These are phyloP conservation scores for Xenosphaeropsis pyriputrescens DNA, from an alignment of 2,329 filamentous ascomycete genomes.

Conservation along the genomic window DNA sequence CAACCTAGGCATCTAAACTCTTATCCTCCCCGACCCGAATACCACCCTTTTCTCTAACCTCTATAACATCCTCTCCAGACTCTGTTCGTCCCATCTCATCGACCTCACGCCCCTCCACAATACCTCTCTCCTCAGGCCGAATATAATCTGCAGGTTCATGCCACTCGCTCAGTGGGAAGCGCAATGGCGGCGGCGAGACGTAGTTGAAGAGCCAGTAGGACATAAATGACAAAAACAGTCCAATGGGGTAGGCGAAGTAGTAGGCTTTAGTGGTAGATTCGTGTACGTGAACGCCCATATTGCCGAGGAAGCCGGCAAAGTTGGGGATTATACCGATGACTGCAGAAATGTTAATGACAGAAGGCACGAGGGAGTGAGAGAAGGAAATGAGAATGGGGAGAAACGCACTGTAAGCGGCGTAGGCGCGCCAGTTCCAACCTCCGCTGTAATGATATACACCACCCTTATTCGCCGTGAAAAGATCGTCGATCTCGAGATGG, in stretches of 20 bases:
- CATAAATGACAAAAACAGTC: slow-evolving; percentile 26
- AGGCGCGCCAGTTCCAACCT: slow-evolving; percentile 21
- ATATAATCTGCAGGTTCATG: slow-evolving; percentile 22
- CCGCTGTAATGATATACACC: slow-evolving; percentile 19
- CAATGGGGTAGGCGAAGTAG: slow-evolving; percentile 38
- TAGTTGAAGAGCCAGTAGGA: slow-evolving; percentile 12
- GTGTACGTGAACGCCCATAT: slow-evolving; percentile 23
- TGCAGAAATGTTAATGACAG: no score
- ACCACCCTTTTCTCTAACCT: no score
- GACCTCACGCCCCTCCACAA: slow-evolving; percentile 1
- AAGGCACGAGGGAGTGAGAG: no score
- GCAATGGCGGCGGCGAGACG: slow-evolving; percentile 8
- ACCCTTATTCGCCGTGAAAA: slow-evolving; percentile 16
- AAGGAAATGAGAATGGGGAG: no score
- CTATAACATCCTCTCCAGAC: no score
- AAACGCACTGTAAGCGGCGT: slow-evolving; percentile 13
- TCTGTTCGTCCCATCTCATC: background rate
- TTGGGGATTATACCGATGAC: slow-evolving; percentile 22
- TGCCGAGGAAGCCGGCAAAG: slow-evolving; percentile 25
- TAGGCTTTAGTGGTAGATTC: slow-evolving; percentile 29
- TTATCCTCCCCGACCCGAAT: no score
- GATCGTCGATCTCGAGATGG: slow-evolving; percentile 19
- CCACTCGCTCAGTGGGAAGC: slow-evolving; percentile 13
- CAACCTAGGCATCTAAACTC: no score
- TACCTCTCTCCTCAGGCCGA: slow-evolving; percentile 10